Conservation (phyloP, 148 eudicot genomes). For the Mesembryanthemum crystallinum region DNA sequence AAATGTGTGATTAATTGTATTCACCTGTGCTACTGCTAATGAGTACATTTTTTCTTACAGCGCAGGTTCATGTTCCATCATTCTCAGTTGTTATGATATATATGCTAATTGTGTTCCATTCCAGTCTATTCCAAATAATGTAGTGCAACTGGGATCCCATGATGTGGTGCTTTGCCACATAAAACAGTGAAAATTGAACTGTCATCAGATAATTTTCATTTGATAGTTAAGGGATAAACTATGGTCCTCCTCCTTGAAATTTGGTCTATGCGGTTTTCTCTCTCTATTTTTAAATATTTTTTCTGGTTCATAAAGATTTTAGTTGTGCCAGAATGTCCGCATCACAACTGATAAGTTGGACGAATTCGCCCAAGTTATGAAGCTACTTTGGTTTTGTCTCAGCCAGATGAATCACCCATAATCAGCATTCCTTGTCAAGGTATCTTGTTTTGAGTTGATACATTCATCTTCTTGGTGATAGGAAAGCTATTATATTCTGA, state of each 20-base stretch:
- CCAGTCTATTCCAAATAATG: constrained; percentile 33
- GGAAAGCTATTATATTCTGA: not conserved
- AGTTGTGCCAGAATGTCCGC: constrained; percentile 38
- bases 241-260: not conserved
- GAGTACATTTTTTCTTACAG: constrained; percentile 31
- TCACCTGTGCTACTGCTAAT: constrained; percentile 15
- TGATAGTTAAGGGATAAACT: constrained; percentile 43
- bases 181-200: constrained; percentile 23
- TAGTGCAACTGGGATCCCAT: constrained; percentile 33
- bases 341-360: constrained; percentile 44
- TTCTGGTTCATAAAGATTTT: no score
- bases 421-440: constrained; percentile 53
- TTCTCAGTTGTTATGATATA: constrained; percentile 46
- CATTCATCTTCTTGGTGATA: not conserved
- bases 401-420: constrained; percentile 27
- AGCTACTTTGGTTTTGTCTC: constrained; percentile 39
- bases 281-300: not conserved
- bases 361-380: constrained; percentile 52
- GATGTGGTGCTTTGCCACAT: constrained; percentile 9
- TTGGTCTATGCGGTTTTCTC: not conserved
- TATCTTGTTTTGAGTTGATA: constrained; percentile 9
- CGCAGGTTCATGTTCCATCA: constrained; percentile 44
- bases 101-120: constrained; percentile 47
- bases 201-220: constrained; percentile 30
- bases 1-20: no score